These are phyloP conservation scores for Wallacemonas sp. DNA, from an alignment of 208 protist genomes.

Conservation along the genomic window DNA sequence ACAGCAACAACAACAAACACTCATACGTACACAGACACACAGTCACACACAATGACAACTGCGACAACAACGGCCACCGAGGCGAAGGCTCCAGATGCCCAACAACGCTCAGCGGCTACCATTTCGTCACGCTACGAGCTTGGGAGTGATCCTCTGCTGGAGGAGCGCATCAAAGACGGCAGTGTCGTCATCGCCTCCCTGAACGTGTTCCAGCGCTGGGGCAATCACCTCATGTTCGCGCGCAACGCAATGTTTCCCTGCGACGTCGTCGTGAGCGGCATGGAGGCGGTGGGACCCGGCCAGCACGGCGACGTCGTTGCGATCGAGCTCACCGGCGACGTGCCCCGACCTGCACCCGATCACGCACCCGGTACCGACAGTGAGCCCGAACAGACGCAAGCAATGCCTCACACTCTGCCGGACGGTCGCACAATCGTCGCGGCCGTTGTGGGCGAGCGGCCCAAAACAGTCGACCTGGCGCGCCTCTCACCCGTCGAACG, in stretches of 20 bases:
- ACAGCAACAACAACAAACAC: too few species aligned
- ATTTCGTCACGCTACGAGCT: conserved; percentile 31
- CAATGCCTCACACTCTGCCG: conserved; percentile 35
- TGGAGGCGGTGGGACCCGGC: conserved; percentile 27
- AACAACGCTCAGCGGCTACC: too few species aligned
- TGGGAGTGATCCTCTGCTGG: conserved; percentile 39
- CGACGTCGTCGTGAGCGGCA: conserved; percentile 54
- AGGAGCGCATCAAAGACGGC: conserved; percentile 46
- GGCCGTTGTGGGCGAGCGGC: conserved; percentile 24
- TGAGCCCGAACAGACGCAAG: not conserved
- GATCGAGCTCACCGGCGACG: too few species aligned
- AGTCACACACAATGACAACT: not conserved
- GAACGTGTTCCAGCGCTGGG: conserved; percentile 40
- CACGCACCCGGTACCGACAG: not conserved
- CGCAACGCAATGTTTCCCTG: conserved; percentile 40
- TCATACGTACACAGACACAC: conserved; percentile 2
- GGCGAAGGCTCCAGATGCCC: too few species aligned
- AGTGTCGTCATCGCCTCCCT: conserved; percentile 60
- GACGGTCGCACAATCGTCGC: conserved; percentile 56
- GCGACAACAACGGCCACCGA: too few species aligned
- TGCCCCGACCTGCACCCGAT: too few species aligned
- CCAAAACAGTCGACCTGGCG: not conserved
- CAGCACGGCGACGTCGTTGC: conserved; percentile 73
- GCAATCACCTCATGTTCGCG: conserved; percentile 48
- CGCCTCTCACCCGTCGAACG: conserved; percentile 21